A percentile compares a stretch with the other conserved stretches of the same genome.
Conservation (phyloP, 2,329 filamentous ascomycete genomes). For the Pyrenophora graminea region DNA sequence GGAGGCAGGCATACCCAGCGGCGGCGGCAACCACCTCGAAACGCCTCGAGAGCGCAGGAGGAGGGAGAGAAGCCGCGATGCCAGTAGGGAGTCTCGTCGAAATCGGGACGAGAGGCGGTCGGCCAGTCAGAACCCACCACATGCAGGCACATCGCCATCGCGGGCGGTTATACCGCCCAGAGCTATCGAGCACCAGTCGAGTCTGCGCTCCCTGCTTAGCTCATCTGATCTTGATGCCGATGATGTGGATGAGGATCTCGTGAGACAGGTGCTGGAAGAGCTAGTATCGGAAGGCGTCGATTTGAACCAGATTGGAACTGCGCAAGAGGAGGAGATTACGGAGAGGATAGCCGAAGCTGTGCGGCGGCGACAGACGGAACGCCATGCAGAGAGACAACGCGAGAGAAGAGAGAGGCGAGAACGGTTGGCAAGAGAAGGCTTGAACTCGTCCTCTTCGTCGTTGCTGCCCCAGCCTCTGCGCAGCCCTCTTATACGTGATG, state of each 20-base stretch:
- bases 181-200: constrained; percentile 86
- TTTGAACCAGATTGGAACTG: constrained; percentile 80
- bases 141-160: constrained; percentile 18
- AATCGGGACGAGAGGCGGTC: constrained; percentile 32
- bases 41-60: constrained; percentile 38
- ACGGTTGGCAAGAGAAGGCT: constrained; percentile 47
- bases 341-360: constrained; percentile 90
- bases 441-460: constrained; percentile 27
- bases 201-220: constrained; percentile 81
- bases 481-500: constrained; percentile 35
- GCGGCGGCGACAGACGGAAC: constrained; percentile 71
- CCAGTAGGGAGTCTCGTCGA: constrained; percentile 37
- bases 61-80: constrained; percentile 47
- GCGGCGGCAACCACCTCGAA: constrained; percentile 48
- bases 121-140: constrained; percentile 29
- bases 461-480: constrained; percentile 30
- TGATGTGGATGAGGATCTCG: constrained; percentile 84
- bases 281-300: constrained; percentile 87
- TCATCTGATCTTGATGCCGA: constrained; percentile 75
- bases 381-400: constrained; percentile 61
- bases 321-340: constrained; percentile 86
- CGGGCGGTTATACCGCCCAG: constrained; percentile 46
- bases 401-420: constrained; percentile 42
- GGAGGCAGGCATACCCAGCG: constrained; percentile 60
- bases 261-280: constrained; percentile 85